Conservation (phyloP, 2,329 filamentous ascomycete species). For the Westerdykella aurantiaca region DNA sequence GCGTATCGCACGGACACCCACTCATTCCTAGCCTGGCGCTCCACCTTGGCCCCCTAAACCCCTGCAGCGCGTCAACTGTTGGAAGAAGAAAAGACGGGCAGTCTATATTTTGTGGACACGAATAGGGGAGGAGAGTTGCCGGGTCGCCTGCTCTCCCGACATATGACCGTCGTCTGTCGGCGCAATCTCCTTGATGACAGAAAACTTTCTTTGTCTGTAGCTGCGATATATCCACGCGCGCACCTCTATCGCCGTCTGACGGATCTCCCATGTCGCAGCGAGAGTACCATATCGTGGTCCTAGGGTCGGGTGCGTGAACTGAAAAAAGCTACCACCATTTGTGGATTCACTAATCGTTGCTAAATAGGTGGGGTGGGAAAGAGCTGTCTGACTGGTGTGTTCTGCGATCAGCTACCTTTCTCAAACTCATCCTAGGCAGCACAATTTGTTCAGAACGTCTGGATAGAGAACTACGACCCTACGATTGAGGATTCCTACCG, state of each 20-base stretch:
- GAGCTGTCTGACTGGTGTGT: slow-evolving; percentile 74
- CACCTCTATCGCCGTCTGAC: no score
- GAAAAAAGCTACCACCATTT: not conserved
- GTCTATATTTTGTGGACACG: no score
- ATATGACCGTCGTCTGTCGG: no score
- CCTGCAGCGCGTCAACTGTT: no score
- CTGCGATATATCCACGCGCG: not conserved
- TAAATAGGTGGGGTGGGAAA: slow-evolving; percentile 77
- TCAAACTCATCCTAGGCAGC: slow-evolving; percentile 43
- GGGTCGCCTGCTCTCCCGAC: no score
- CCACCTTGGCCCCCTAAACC: no score
- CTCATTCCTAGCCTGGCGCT: no score
- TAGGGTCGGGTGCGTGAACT: slow-evolving; percentile 36
- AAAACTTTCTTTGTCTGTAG: no score
- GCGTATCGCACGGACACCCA: no score
- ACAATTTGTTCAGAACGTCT: slow-evolving; percentile 90
- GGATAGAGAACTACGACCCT: slow-evolving; percentile 71
- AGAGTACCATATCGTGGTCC: slow-evolving; percentile 42
- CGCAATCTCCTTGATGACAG: no score
- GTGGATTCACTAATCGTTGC: not conserved
- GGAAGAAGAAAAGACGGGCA: no score
- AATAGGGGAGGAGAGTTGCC: no score
- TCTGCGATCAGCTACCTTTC: not conserved
- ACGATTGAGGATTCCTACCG: slow-evolving; percentile 59
- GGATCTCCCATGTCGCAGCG: slow-evolving; percentile 32